Percentiles rank a stretch among this genome's conserved stretches.
These are phyloP conservation scores for Suhomyces kilbournensis DNA, from an alignment of 805 yeast species.

Conservation along the genomic window DNA sequence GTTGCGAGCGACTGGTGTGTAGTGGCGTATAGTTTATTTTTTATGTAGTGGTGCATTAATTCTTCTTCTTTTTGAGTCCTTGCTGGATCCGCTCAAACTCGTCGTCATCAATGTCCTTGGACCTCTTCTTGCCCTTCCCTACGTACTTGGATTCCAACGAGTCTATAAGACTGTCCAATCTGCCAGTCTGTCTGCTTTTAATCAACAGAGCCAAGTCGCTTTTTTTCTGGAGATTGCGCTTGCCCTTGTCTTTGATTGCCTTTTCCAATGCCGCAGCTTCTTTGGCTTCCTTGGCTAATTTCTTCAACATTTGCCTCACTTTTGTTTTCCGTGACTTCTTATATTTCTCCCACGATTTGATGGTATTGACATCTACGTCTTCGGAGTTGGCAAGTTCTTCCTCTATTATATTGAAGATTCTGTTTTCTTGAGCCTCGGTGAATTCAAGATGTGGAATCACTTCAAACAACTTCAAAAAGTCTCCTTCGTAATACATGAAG, in stretches of 20 bases:
- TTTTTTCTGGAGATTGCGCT: conserved; percentile 26
- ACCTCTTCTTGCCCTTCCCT: conserved; percentile 33
- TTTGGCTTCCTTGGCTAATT: conserved; percentile 60
- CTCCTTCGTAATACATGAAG: conserved; percentile 61
- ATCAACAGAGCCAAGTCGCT: conserved; percentile 48
- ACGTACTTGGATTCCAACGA: conserved; percentile 51
- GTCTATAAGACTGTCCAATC: conserved; percentile 46
- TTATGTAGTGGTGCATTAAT: neutral
- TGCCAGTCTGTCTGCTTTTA: conserved; percentile 42
- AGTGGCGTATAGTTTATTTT: neutral
- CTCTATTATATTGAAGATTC: conserved; percentile 54
- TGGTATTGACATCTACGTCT: conserved; percentile 26
- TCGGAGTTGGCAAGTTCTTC: conserved; percentile 18
- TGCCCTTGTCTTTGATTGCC: conserved; percentile 34
- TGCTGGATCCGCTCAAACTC: conserved; percentile 49
- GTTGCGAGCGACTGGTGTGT: neutral
- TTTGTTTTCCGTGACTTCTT: conserved; percentile 45
- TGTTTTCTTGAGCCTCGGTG: conserved; percentile 53
- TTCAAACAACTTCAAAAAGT: conserved; percentile 68
- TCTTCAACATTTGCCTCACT: conserved; percentile 47
- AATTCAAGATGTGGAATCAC: conserved; percentile 74
- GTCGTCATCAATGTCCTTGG: conserved; percentile 44
- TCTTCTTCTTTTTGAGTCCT: conserved; percentile 26
- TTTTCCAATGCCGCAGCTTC: conserved; percentile 54
- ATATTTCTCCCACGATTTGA: conserved; percentile 50